phyloP scores from a whole-genome alignment of 2,329 filamentous ascomycete genomes.

The Lasiodiplodia theobromae region DNA sequence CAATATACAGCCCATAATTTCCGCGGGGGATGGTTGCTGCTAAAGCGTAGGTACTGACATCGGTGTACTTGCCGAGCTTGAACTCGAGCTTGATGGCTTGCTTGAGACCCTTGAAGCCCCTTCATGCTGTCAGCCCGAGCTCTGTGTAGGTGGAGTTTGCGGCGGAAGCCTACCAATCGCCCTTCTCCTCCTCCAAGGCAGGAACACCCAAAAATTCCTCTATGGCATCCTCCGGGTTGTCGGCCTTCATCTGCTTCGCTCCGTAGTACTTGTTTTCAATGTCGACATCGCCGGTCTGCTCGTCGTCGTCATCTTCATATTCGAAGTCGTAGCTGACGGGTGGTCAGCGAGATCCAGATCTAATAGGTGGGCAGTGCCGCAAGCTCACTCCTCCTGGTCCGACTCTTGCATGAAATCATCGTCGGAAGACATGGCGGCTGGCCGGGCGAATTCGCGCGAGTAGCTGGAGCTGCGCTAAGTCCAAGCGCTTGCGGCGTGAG shows the following conservation, averaged over 20 bases:
- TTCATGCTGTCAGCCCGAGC: conserved; percentile 35
- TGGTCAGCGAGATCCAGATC: conserved; percentile 36
- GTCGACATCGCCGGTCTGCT: conserved; percentile 86
- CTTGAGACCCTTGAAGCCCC: conserved; percentile 95
- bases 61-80: conserved; percentile 84
- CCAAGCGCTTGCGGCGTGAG: not conserved
- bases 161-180: conserved; percentile 74
- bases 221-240: conserved; percentile 86
- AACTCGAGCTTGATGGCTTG: conserved; percentile 98
- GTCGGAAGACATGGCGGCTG: conserved; percentile 74
- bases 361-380: not conserved
- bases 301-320: conserved; percentile 92
- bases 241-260: conserved; percentile 92
- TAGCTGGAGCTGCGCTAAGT: not conserved
- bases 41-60: conserved; percentile 59
- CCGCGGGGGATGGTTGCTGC: not conserved
- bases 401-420: conserved; percentile 96
- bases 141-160: not conserved
- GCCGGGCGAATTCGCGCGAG: not conserved
- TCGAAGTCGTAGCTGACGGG: conserved; percentile 86
- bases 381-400: conserved; percentile 78
- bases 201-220: conserved; percentile 92
- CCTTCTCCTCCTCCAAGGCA: conserved; percentile 84
- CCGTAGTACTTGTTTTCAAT: conserved; percentile 99
- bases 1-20: conserved; percentile 33